Evolutionary conservation across 495 filamentous ascomycete species (phyloP), one percentile per base, ranked within the genome.

Genomic region (Xylaria nigripes): DNA sequence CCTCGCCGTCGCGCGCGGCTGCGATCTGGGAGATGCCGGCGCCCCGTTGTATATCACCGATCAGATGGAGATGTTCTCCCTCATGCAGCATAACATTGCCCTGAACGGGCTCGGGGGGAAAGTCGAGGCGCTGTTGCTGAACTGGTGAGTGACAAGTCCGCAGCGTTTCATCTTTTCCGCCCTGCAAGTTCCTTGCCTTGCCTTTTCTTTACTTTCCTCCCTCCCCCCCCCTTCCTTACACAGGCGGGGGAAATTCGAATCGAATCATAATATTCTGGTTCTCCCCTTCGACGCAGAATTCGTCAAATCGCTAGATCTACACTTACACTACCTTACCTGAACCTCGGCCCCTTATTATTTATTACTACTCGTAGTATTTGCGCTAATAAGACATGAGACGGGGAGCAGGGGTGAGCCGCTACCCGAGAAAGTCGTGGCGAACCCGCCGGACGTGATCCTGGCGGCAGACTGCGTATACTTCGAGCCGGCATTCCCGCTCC

Each of bases 391-490:
- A n/a, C n/a, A n/a, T n/a, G n/a, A n/a, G 18, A 30, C 38, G 0
- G 4, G 18, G 10, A 8, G 19, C 55, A 84, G 81, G 81, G 78
- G 79, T 52, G 72, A 82, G 50, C 72, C 80, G 38, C 73, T 76
- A 44, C 76, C 73, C 21, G 55, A 64, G 43, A 73, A 70, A 51
- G 76, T 76, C 21, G 46, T 68, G 36, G 65, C 63, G 27, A 58
- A 67, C 43, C 76, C 79, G 54, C 86, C 90, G 12, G 83, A 93
- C 56, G 74, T 92, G 40, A 81, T 98, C 51, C 79, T 98, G 10
- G 93, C 93, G 10, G 93, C 91, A 6, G 93, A 98, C 68, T 97
- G 93, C 72, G 90, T 95, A 46, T 98, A 97, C 76, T 94, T 94
- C 61, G 92, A 98, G 67, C 89, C 92, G 3, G 86, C 91, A 2